Evolutionary conservation across 495 filamentous ascomycete genomes (phyloP).

Genomic region (Aspergillus heteromorphus): DNA sequence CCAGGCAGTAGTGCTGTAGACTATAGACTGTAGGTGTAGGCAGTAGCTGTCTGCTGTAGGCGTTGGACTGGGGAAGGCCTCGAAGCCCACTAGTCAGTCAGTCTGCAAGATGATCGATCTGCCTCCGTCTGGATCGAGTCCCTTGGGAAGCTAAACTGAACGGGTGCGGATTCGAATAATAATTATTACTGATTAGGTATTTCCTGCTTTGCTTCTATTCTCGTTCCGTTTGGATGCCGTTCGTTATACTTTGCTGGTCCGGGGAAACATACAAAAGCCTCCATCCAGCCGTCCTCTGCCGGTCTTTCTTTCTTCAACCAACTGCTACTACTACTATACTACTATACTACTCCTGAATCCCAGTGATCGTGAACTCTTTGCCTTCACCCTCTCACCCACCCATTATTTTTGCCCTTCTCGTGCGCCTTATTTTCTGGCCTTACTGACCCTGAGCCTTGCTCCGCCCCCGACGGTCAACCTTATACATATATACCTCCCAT

Average conservation of each 20-base stretch:
- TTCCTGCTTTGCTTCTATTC: not conserved
- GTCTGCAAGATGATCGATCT: conserved; percentile 15
- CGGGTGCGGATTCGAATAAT: too few relatives aligned
- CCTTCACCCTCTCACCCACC: not conserved
- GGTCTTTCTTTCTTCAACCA: conserved; percentile 1
- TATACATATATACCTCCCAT: conserved; percentile 1
- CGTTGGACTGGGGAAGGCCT: not conserved
- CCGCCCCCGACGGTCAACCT: conserved; percentile 11
- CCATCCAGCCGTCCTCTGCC: conserved; percentile 12
- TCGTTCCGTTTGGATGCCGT: not conserved
- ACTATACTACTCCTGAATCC: conserved; percentile 8
- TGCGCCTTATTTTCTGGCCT: not conserved
- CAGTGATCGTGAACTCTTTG: too few relatives aligned
- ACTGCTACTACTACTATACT: conserved; percentile 9
- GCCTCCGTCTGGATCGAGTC: not conserved
- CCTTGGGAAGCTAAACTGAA: not conserved
- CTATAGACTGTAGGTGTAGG: not conserved
- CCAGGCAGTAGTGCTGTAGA: not conserved
- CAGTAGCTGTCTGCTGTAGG: not conserved
- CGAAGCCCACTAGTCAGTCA: conserved; percentile 3
- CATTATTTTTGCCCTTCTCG: not conserved
- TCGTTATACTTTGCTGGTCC: conserved; percentile 11
- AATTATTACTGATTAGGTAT: not conserved
- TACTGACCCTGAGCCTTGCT: conserved; percentile 11
- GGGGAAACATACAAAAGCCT: conserved; percentile 14